Base-by-base conservation (phyloP, 176 grass and related monocot genomes). In the maize (Zea mays) region DNA sequence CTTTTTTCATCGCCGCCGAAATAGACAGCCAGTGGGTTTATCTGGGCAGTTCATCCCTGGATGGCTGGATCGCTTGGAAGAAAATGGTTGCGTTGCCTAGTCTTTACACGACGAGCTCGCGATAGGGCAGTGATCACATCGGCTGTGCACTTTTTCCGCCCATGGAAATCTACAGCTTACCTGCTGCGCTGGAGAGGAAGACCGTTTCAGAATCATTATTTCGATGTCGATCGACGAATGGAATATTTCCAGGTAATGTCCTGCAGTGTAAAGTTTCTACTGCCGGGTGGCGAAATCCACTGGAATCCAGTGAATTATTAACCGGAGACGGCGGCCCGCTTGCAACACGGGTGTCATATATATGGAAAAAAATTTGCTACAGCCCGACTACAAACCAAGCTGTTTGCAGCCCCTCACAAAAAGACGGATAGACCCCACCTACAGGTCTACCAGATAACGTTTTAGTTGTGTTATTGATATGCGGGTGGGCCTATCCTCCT, bases 231-330 rank as follows among this genome's bases (percentile, higher is more conserved):
- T 39, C 11, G 46, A 17, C 19, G 54, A 33, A 66, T 59, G 55
- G 55, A 57, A 57, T 57, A 56, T 33, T 17, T 2, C 2, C 33
- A 49, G 13, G 3, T 12, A 14, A 59, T 71, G 27, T 16, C 50
- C 50, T 51, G 40, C 61, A 0, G 61, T 80, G 60, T 59, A 85
- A 80, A 65, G 17, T 14, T 80, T 74, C 83, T 50, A 60, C 50
- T 39, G 17, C 61, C 10, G 0, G 8, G 38, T 73, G 38, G 39
- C 21, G 47, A 79, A 5, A 73, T 79, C 75, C 38, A 63, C 75
- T 73, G 27, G 10, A 15, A 39, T 56, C 47, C 33, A 16, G 50
- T 8, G 8, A 35, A 57, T 57, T 57, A 35, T 48, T 19, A 12
- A 60, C 57, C 5, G 4, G 73, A 76, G 73, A 39, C 38, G 38